These are phyloP conservation scores for Neonectria neomacrospora DNA, from an alignment of 2,329 filamentous ascomycete species.

Conservation along the genomic window DNA sequence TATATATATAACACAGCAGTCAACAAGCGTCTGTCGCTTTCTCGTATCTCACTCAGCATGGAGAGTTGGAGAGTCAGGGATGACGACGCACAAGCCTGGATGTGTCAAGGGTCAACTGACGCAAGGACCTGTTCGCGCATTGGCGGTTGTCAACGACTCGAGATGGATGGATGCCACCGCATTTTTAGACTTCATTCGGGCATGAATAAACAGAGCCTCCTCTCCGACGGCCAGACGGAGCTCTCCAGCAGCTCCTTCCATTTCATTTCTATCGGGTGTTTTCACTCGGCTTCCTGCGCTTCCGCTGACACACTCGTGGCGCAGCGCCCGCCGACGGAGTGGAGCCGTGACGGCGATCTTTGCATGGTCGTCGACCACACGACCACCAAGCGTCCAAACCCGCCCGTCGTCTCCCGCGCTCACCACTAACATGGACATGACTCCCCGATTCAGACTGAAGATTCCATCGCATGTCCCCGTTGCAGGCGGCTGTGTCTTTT, in stretches of 20 bases:
- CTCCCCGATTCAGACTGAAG: neutral
- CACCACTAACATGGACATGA: neutral
- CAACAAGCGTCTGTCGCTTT: neutral
- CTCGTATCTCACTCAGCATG: neutral
- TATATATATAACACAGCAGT: constrained; percentile 1
- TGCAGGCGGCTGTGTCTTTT: neutral
- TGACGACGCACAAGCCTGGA: neutral
- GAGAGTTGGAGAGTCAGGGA: neutral
- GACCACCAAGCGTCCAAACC: neutral
- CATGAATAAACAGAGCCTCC: constrained; percentile 2
- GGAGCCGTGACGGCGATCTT: constrained; percentile 31
- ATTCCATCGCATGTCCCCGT: constrained; percentile 2
- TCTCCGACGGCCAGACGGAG: neutral
- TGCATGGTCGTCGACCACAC: constrained; percentile 17
- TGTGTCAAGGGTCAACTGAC: neutral
- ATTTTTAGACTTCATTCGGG: neutral
- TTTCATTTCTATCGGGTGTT: neutral
- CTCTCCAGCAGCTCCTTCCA: constrained; percentile 6
- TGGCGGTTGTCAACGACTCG: neutral
- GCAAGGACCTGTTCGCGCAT: neutral
- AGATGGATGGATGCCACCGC: neutral
- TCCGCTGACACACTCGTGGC: constrained; percentile 39
- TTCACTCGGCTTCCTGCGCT: constrained; percentile 11
- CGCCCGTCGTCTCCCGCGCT: neutral
- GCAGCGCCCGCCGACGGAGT: constrained; percentile 33